Conservation (phyloP, 192 early-diverging fungal species). For the Backusella parvicylindrica region DNA sequence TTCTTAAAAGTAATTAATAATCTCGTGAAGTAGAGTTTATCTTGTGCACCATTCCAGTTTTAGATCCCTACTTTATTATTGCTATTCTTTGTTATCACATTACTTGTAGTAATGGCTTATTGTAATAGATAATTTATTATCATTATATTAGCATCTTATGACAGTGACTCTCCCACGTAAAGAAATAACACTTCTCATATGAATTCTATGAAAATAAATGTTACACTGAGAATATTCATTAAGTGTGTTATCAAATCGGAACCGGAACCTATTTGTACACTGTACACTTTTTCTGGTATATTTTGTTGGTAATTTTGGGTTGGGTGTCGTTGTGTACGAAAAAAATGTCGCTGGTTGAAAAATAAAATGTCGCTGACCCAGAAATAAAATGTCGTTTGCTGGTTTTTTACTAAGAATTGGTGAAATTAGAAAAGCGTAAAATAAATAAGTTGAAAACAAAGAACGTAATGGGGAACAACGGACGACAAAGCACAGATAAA, state of each 20-base stretch:
- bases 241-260: not conserved
- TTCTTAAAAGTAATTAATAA: not conserved
- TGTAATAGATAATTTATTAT: not conserved
- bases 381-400: no score
- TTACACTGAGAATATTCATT: not conserved
- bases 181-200: not conserved
- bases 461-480: no score
- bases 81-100: not conserved
- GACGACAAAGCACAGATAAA: no score
- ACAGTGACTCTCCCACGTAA: not conserved
- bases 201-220: not conserved
- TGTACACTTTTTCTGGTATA: no score
- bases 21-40: slow-evolving; percentile 3
- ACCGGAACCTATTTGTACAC: slow-evolving; percentile 2
- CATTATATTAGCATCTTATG: not conserved
- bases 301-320: no score
- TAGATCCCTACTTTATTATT: not conserved
- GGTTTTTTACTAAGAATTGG: no score
- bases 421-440: no score
- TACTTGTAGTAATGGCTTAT: not conserved
- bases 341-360: no score
- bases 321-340: no score
- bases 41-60: not conserved
- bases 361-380: no score
- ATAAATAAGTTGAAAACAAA: no score